Base-by-base conservation (phyloP, 805 yeast species). In the Wickerhamiella parazyma region DNA sequence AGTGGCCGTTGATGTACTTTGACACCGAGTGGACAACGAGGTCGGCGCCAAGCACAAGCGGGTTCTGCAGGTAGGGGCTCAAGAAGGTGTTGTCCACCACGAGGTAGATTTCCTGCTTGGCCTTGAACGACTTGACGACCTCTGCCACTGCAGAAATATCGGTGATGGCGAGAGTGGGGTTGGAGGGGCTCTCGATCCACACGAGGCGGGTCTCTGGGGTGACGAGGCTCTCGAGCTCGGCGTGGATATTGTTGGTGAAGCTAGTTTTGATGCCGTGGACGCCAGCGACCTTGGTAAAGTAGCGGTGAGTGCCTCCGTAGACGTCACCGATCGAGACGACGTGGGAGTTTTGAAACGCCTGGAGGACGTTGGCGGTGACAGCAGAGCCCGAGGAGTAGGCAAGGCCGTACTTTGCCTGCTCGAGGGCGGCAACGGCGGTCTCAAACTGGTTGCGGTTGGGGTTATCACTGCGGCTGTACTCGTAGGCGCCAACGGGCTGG, bases 291-390 rank as follows among this genome's bases (percentile, higher is more conserved):
- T 80, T 73, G 59, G 94, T 78, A 70, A 83, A 83, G 64, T 84
- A 83, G 63, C 94, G 71, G 68, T 83, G 91, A 46, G 94, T 83
- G 55, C 94, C 94, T 49, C 94, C 94, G 63, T 83, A 83, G 38
- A 83, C 94, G 56, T 83, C 94, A 54, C 82, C 86, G 55, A 82
- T 76, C 38, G 85, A 76, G 40, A 83, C 68, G 34, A 80, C 80
- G 57, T 84, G 91, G 34, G 82, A 69, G 49, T 73, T 71, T 36
- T 81, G 77, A 55, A 84, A 66, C 25, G 80, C 71, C 63, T 83
- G 94, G 55, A 82, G 65, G 36, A 83, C 68, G 52, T 78, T 71
- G 20, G 91, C 83, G 36, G 93, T 82, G 48, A 84, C 71, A 40
- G 94, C 93, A 41, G 86, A 78, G 42, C 94, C 94, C n/a, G 93